phyloP scores from a whole-genome alignment of 495 filamentous ascomycete genomes.

The Amniculicola lignicola region DNA sequence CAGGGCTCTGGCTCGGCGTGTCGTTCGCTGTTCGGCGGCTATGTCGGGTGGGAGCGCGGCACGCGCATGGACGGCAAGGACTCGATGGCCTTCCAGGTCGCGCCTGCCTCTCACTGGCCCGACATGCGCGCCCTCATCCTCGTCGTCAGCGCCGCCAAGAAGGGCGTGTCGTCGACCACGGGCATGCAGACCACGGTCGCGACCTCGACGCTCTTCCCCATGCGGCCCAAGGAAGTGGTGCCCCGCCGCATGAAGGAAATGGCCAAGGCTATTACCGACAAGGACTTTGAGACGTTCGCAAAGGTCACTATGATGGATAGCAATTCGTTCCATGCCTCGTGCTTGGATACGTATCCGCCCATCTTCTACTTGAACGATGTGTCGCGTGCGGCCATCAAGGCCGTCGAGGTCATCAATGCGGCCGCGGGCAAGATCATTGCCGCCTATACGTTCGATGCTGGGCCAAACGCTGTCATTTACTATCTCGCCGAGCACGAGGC shows the following conservation, averaged over 20 bases:
- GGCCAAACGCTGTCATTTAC: conserved; percentile 95
- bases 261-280: conserved; percentile 70
- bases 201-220: conserved; percentile 76
- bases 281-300: conserved; percentile 84
- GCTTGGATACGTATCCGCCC: conserved; percentile 89
- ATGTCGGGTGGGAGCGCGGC: conserved; percentile 89
- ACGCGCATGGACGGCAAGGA: conserved; percentile 70
- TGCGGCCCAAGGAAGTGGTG: conserved; percentile 69
- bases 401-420: conserved; percentile 82
- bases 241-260: conserved; percentile 82
- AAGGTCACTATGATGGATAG: conserved; percentile 91
- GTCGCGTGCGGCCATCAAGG: conserved; percentile 74
- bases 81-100: conserved; percentile 79
- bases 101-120: conserved; percentile 85
- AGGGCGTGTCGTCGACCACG: conserved; percentile 82
- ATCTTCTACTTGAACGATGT: conserved; percentile 99
- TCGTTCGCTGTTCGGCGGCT: conserved; percentile 86
- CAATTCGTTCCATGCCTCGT: conserved; percentile 94
- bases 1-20: conserved; percentile 95
- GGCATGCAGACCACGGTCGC: conserved; percentile 96
- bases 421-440: conserved; percentile 66
- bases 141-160: conserved; percentile 88
- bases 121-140: conserved; percentile 88
- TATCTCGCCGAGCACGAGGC: conserved; percentile 74
- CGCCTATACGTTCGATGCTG: conserved; percentile 97